Percentiles rank a stretch among this genome's conserved stretches.
These are phyloP conservation scores for Diaporthe sp. DNA, from an alignment of 2,329 filamentous ascomycete genomes.

Conservation along the genomic window DNA sequence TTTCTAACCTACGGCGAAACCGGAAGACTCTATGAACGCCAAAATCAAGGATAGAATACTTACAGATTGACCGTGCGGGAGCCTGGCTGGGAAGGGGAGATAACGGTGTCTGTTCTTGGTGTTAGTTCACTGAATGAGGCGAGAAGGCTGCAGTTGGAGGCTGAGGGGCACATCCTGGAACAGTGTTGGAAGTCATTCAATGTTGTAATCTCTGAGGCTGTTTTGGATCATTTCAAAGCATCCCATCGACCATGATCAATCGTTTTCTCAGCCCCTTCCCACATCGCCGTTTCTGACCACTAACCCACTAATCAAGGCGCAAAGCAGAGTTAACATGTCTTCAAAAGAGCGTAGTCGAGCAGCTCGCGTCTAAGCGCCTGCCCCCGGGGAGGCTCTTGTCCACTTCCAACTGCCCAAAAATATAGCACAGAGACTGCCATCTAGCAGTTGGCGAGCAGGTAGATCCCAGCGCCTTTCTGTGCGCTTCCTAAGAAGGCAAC, in stretches of 20 bases:
- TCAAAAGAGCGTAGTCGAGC: neutral
- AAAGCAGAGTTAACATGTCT: neutral
- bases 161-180: neutral
- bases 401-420: neutral
- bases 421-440: neutral
- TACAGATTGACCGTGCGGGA: neutral
- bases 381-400: neutral
- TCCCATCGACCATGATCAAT: neutral
- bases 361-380: neutral
- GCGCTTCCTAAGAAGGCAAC: conserved; percentile 29
- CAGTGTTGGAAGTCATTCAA: neutral
- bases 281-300: neutral
- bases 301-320: neutral
- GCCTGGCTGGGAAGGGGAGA: neutral
- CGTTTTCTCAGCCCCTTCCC: neutral
- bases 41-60: no score
- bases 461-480: conserved; percentile 31
- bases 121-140: neutral
- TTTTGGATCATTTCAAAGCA: neutral
- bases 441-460: conserved; percentile 34
- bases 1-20: no score
- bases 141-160: neutral
- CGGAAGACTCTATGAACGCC: no score
- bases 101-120: neutral
- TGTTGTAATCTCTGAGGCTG: neutral